phyloP scores from a whole-genome alignment of 305 asterid species.

The Fraxinus greggii region DNA sequence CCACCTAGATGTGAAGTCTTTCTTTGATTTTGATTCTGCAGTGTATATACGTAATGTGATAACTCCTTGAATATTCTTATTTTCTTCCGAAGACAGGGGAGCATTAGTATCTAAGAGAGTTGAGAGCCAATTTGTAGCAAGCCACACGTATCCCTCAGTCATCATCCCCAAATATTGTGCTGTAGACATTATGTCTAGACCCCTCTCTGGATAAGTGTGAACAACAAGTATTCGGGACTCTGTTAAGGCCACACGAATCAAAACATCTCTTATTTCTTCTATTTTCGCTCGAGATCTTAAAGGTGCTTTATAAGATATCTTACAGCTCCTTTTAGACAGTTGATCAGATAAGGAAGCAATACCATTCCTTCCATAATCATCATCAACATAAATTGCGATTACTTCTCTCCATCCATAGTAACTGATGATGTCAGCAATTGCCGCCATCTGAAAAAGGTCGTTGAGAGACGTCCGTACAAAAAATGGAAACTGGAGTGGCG shows the following conservation, averaged over 20 bases:
- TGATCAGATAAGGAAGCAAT: conserved; percentile 44
- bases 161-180: conserved; percentile 55
- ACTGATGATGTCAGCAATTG: conserved; percentile 52
- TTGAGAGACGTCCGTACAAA: conserved; percentile 53
- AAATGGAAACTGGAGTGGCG: conserved; percentile 59
- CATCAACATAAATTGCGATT: conserved; percentile 49
- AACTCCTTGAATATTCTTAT: conserved; percentile 43
- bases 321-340: conserved; percentile 42
- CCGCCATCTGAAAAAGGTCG: conserved; percentile 60
- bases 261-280: conserved; percentile 41
- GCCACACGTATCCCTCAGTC: conserved; percentile 60
- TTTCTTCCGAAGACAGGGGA: conserved; percentile 18
- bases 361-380: conserved; percentile 58
- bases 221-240: conserved; percentile 55
- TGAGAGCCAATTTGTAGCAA: conserved; percentile 62
- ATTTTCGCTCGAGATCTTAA: conserved; percentile 31
- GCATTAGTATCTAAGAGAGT: conserved; percentile 41
- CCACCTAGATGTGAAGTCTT: conserved; percentile 43
- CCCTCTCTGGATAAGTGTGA: conserved; percentile 47
- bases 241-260: conserved; percentile 40
- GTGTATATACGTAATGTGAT: conserved; percentile 41
- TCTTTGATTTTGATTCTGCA: conserved; percentile 39
- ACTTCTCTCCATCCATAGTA: conserved; percentile 55
- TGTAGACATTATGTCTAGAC: conserved; percentile 33
- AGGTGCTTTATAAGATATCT: conserved; percentile 50